Conservation (phyloP, 805 yeast genomes). For the Brettanomyces custersianus region DNA sequence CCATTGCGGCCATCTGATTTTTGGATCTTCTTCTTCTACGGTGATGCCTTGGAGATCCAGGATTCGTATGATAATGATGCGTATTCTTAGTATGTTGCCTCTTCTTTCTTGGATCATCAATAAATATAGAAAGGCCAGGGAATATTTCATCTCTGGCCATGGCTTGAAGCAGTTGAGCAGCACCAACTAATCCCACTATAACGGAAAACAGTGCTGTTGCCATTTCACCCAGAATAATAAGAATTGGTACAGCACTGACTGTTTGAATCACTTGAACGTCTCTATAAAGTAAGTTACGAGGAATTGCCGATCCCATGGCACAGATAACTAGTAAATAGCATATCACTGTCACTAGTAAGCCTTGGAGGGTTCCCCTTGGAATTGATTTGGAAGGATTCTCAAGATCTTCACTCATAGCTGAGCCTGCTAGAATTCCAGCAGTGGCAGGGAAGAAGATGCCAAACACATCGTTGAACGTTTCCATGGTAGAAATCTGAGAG, state of each 20-base stretch:
- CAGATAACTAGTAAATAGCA: slow-evolving; percentile 76
- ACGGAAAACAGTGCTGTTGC: slow-evolving; percentile 88
- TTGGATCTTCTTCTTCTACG: too few relatives aligned
- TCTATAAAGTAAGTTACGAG: slow-evolving; percentile 63
- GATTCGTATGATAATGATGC: too few relatives aligned
- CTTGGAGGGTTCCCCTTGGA: slow-evolving; percentile 90
- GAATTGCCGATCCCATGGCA: slow-evolving; percentile 70
- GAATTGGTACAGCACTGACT: slow-evolving; percentile 54
- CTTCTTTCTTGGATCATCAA: slow-evolving; percentile 30
- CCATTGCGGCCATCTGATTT: too few relatives aligned
- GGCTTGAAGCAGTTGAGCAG: slow-evolving; percentile 85
- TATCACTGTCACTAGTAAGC: slow-evolving; percentile 65
- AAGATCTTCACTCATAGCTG: slow-evolving; percentile 95
- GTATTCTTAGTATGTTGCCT: too few relatives aligned
- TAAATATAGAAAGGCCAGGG: slow-evolving; percentile 63
- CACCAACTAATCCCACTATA: slow-evolving; percentile 93
- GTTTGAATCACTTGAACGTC: slow-evolving; percentile 86
- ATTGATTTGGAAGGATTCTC: slow-evolving; percentile 79
- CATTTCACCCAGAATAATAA: slow-evolving; percentile 82
- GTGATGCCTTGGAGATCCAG: too few relatives aligned
- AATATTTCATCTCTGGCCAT: slow-evolving; percentile 80
- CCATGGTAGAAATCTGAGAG: slow-evolving; percentile 50
- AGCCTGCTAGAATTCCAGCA: slow-evolving; percentile 97
- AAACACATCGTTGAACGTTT: slow-evolving; percentile 77
- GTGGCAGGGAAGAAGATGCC: slow-evolving; percentile 98